Evolutionary conservation across 352 stramenopile genomes (phyloP), one percentile per base, ranked within the genome.

Genomic region (Globisporangium abappressorium): DNA sequence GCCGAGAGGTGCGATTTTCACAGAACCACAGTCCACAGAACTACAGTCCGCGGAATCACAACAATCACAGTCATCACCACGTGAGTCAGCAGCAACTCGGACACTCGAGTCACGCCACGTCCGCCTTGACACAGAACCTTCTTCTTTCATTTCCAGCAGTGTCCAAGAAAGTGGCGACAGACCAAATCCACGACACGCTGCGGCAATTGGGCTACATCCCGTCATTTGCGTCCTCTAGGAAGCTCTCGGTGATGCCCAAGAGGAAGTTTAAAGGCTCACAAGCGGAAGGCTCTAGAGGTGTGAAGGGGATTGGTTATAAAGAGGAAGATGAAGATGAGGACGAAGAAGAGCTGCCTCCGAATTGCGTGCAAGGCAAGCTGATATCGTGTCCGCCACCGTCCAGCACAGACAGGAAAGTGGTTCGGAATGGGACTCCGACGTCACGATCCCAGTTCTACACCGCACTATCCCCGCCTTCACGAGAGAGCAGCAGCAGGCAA

Each of bases 171-270:
- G 66, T 28, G 34, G 18, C 54, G 8, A 63, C 55, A 18, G 43
- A 77, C 6, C 72, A 74, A 38, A 77, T 85, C 36, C 73, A 80
- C 56, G 71, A 79, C 57, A 80, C 74, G 22, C 34, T 85, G 24
- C 68, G 71, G 11, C 74, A 85, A 51, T 63, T 84, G 36, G 78
- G 78, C 0, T 85, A 78, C 58, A 62, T 84, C 2, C 78, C 78
- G 55, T 63, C 78, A 22, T 61, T 65, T 0, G 18, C 57, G 4
- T 66, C 74, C 5, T 24, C 69, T 3, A 18, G 58, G 0, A 58
- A 58, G 47, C 30, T 15, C n/a, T 58, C 33, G 8, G 30, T 30
- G 8, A 46, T 60, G 55, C 30, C 55, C 28, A 61, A 61, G 56
- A 43, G 30, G 14, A 30, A 36, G 4, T 34, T 47, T 26, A 33